Evolutionary conservation across 2,329 filamentous ascomycete species (phyloP), one percentile per base, ranked within the genome.

Genomic region (Fusarium guadeloupense): DNA sequence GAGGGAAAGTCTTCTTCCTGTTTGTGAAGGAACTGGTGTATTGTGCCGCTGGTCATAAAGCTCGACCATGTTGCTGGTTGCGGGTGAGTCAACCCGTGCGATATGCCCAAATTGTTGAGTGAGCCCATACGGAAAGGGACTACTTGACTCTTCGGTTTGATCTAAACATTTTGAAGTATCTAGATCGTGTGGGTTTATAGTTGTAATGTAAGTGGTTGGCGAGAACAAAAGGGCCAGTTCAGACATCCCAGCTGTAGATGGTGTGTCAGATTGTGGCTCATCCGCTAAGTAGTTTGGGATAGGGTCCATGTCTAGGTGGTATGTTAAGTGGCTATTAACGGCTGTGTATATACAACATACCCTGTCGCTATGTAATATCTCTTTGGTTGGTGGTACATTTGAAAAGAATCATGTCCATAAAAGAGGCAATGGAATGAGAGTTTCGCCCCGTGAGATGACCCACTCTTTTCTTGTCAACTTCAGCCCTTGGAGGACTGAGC

Each of bases 1-100:
- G 1, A 46, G 47, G 5, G 66, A 66, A 4, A 69, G 59, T 4
- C 66, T 38, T 6, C 39, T 63, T 2, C 66, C 66, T 1, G 48
- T 35, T 16, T 68, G 65, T 5, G 50, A 21, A 7, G 21, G 10
- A 3, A 7, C n/a, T 13, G 13, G 5, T 5, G 23, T 16, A 6
- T 10, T 10, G 9, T 9, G 7, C 9, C 17, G 9, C 16, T 17
- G 31, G 9, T 34, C 9, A 4, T 12, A 5, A 5, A 9, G 9
- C 17, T 34, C 17, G 0, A 9, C 2, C 4, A 16, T 4, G 6
- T 21, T n/a, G 13, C 6, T 9, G 10, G 7, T 9, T 16, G 7
- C 9, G 17, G 8, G 9, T 10, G n/a, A 34, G 4, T 16, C 8
- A 1, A 17, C 34, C 7, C 20, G 34, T 13, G 5, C 10, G 9